Evolutionary conservation across 177 flowering plant genomes (phyloP).

Genomic region (Vitis hybrid): DNA sequence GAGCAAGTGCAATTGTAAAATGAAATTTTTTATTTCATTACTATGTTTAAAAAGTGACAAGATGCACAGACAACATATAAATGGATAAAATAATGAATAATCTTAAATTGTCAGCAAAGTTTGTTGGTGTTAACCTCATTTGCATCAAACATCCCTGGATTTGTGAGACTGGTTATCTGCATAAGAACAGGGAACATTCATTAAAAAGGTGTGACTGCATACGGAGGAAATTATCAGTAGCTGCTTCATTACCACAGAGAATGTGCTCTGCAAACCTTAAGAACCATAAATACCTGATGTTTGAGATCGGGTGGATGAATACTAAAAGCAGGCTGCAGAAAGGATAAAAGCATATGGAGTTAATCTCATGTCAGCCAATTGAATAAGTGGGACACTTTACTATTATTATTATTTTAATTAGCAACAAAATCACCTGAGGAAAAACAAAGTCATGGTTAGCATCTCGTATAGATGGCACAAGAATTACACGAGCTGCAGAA

Average conservation of each 20-base stretch:
- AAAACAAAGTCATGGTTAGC: slow-evolving; percentile 92
- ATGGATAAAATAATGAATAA: background rate
- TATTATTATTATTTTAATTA: background rate
- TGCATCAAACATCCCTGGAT: slow-evolving; percentile 75
- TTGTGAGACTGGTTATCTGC: slow-evolving; percentile 75
- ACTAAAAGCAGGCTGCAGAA: slow-evolving; percentile 80
- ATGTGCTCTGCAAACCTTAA: background rate
- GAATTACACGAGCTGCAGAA: slow-evolving; percentile 64
- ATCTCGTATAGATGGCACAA: slow-evolving; percentile 91
- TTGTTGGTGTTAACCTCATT: slow-evolving; percentile 58
- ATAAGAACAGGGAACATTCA: slow-evolving; percentile 5
- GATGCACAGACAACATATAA: background rate
- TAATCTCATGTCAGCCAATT: background rate
- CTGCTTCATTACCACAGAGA: background rate
- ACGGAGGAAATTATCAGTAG: background rate
- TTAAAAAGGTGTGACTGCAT: background rate
- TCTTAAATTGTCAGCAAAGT: background rate
- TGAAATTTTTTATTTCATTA: too few species aligned
- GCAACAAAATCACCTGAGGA: slow-evolving; percentile 71
- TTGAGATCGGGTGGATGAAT: slow-evolving; percentile 45
- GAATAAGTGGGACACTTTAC: background rate
- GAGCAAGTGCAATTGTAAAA: too few species aligned
- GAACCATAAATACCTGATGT: slow-evolving; percentile 57
- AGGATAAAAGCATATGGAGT: background rate
- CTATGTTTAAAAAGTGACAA: too few species aligned